phyloP scores from a whole-genome alignment of 2,329 filamentous ascomycete genomes.

The Ceratocystis ficicola region DNA sequence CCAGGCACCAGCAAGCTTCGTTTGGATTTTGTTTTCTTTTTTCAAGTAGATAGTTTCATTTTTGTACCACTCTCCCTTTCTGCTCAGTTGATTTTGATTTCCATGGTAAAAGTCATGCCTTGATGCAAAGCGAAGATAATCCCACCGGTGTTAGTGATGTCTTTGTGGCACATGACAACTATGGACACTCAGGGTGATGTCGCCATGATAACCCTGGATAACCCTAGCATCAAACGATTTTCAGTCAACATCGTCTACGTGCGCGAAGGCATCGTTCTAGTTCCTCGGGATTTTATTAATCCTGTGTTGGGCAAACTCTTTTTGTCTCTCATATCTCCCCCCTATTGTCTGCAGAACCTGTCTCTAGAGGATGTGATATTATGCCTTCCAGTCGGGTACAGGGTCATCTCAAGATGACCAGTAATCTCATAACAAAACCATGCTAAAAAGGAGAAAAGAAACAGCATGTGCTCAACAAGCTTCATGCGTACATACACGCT shows the following conservation, averaged over 20 bases:
- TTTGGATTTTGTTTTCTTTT: slow-evolving; percentile 1
- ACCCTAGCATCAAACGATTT: too few relatives aligned
- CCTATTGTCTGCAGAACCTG: not conserved
- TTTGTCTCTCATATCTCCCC: not conserved
- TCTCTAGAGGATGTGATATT: not conserved
- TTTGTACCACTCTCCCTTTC: not conserved
- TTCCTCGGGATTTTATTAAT: not conserved
- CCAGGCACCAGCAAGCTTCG: slow-evolving; percentile 1
- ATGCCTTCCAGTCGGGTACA: not conserved
- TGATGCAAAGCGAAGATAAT: too few relatives aligned
- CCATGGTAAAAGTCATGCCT: too few relatives aligned
- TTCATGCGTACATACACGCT: not conserved
- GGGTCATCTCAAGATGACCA: not conserved
- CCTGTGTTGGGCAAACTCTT: not conserved
- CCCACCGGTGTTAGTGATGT: too few relatives aligned
- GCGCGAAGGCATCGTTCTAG: not conserved
- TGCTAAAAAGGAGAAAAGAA: not conserved
- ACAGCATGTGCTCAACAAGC: not conserved
- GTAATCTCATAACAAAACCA: not conserved
- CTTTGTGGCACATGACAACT: too few relatives aligned
- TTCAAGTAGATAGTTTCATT: not conserved
- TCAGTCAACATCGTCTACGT: too few relatives aligned
- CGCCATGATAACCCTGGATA: too few relatives aligned
- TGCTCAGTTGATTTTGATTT: not conserved
- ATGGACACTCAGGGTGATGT: too few relatives aligned